Evolutionary conservation across 2,329 filamentous ascomycete species (phyloP), one percentile per base, ranked within the genome.

Genomic region (Alternaria sp.): DNA sequence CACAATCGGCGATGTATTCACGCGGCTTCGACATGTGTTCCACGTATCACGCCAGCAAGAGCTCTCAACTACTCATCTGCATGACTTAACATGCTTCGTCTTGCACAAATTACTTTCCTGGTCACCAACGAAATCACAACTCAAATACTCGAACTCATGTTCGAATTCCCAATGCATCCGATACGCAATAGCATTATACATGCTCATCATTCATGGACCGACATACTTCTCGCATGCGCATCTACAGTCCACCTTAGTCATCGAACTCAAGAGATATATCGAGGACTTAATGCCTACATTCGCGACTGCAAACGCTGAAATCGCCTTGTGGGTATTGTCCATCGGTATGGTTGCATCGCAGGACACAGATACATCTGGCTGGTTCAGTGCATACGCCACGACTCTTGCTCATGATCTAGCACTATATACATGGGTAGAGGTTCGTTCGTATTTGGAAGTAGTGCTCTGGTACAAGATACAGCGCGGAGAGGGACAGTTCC

Each of bases 81-180:
- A 88, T 61, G 86, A 88, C 58, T 76, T 88, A 1, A 84, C 85
- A 6, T 86, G 84, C 54, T 88, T 85, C 65, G 82, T 85, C 21
- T 73, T 88, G 1, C 86, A 88, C 62, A 80, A 81, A 21, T 77
- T 88, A 1, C 62, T 88, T 1, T 46, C 52, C n/a, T 70, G 77
- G 3, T 44, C 68, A 7, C 32, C 51, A 51, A 21, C 28, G n/a
- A 19, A 30, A 10, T 8, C 30, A n/a, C 25, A 47, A 17, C 67
- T 12, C 25, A 52, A 45, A 26, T 61, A 23, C 10, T 21, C 17
- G 12, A 63, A 73, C 2, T 68, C 78, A 17, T n/a, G 57, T 17
- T 15, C 53, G 13, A 23, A 15, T 19, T 69, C 70, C 9, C 63
- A 63, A 12, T 66, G 60, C 2, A 79, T 87, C n/a, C 84, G 85